Evolutionary conservation across 192 early-diverging fungal genomes (phyloP), one percentile per base, ranked within the genome.

Genomic region (Mortierella claussenii): DNA sequence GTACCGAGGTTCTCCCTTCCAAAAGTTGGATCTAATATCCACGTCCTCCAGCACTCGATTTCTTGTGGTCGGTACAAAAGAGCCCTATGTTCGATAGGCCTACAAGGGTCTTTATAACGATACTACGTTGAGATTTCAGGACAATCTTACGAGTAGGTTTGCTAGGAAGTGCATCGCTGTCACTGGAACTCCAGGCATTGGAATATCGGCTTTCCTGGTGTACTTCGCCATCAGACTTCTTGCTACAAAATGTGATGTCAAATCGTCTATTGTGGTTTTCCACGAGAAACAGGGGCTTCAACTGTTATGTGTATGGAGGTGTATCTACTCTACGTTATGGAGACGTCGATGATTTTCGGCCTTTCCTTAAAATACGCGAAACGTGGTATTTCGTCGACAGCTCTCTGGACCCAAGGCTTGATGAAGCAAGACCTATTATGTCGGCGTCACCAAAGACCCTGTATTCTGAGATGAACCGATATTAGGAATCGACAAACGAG

Each of bases 141-240:
- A 26, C 15, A 13, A 3, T 26, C 33, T 56, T 18, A 28, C 23
- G 9, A 11, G 8, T 1, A 15, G 34, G 1, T n/a, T n/a, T n/a
- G 1, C 2, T 36, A 0, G 30, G 21, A 62, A 69, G n/a, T 60
- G 47, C 1, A 37, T 80, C 23, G 28, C 58, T 15, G 40, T 73
- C 34, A 68, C 65, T 21, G 59, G 69, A 32, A 80, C 69, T 47
- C 45, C 69, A 17, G 65, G 79, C 42, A 67, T 68, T 18, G 64
- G 79, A 30, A 80, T 68, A 45, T 80, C 69, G 24, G 61, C 44
- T 26, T 74, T 80, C 42, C 58, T 80, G 15, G 24, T 80, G 49
- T 80, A 80, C 37, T 58, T 80, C n/a, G 23, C 59, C 36, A 64
- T 80, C 40, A 52, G 55, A 44, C 20, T 64, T 55, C 59, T 80